phyloP scores from a whole-genome alignment of 306 rosid genomes.

The Carpinus viminea region DNA sequence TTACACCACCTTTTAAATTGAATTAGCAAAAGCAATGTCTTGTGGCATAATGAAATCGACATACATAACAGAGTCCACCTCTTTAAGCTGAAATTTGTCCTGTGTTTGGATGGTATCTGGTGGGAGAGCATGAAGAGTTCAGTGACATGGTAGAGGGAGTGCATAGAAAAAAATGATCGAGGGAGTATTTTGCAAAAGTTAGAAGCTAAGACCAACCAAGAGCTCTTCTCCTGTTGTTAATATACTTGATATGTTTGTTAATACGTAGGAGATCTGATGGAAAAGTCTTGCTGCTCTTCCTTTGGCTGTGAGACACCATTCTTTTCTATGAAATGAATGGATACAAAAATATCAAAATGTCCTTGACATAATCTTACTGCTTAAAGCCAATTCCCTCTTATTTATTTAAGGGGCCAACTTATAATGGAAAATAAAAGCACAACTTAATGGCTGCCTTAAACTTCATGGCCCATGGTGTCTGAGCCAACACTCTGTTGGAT shows the following conservation, averaged over 20 bases:
- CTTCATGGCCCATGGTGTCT: neutral
- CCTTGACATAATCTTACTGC: neutral
- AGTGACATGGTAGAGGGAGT: conserved; percentile 1
- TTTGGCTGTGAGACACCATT: neutral
- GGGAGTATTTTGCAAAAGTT: neutral
- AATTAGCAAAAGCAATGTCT: neutral
- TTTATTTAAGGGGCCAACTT: neutral
- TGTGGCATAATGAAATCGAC: neutral
- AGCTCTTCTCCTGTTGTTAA: neutral
- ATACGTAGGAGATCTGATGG: neutral
- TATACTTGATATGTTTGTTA: neutral
- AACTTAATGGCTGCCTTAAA: neutral
- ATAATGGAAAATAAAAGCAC: neutral
- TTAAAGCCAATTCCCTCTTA: neutral
- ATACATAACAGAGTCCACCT: neutral
- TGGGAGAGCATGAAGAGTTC: neutral
- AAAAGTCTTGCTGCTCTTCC: neutral
- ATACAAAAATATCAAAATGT: neutral
- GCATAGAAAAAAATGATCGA: no score
- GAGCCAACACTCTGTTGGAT: neutral
- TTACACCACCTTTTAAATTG: neutral
- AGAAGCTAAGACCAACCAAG: neutral
- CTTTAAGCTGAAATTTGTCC: neutral
- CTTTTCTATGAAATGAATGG: neutral
- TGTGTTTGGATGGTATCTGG: neutral